Evolutionary conservation across 2,329 filamentous ascomycete genomes (phyloP).

Genomic region (Fusarium hostae): DNA sequence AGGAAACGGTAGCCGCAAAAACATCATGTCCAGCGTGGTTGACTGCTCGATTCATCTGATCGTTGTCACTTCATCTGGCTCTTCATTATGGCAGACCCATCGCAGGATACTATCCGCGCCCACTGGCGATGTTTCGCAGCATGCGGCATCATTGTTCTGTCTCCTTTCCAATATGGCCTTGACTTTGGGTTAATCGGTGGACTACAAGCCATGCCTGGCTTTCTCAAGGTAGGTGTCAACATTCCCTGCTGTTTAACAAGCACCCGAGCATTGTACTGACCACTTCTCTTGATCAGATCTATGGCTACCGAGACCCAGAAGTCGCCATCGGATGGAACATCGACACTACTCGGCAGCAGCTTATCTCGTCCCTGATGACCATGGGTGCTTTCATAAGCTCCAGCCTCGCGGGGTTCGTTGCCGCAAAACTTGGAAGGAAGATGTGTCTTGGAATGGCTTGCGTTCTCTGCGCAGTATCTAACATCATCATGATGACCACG

Average conservation of each 20-base stretch:
- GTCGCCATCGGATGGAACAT: constrained; percentile 43
- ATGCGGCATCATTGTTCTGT: constrained; percentile 35
- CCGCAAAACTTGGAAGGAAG: constrained; percentile 29
- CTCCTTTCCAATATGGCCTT: constrained; percentile 40
- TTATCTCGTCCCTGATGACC: constrained; percentile 41
- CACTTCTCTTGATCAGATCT: constrained; percentile 1
- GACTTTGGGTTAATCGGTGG: constrained; percentile 41
- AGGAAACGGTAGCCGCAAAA: not conserved
- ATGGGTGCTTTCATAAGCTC: constrained; percentile 40
- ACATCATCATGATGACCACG: constrained; percentile 42
- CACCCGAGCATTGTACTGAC: not conserved
- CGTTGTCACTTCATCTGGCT: not conserved
- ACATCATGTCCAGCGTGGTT: not conserved
- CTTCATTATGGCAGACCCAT: constrained; percentile 10
- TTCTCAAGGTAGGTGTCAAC: constrained; percentile 17
- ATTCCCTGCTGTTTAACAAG: not conserved
- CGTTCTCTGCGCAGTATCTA: constrained; percentile 31
- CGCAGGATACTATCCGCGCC: constrained; percentile 34
- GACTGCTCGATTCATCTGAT: not conserved
- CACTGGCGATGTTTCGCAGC: constrained; percentile 41
- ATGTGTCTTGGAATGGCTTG: constrained; percentile 36
- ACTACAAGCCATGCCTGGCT: constrained; percentile 39
- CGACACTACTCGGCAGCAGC: constrained; percentile 36
- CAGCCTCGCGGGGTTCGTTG: constrained; percentile 33
- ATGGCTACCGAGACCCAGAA: constrained; percentile 34